Base-by-base conservation (phyloP, 768 basidiomycete genomes). In the Leucocoprinus leucothites region DNA sequence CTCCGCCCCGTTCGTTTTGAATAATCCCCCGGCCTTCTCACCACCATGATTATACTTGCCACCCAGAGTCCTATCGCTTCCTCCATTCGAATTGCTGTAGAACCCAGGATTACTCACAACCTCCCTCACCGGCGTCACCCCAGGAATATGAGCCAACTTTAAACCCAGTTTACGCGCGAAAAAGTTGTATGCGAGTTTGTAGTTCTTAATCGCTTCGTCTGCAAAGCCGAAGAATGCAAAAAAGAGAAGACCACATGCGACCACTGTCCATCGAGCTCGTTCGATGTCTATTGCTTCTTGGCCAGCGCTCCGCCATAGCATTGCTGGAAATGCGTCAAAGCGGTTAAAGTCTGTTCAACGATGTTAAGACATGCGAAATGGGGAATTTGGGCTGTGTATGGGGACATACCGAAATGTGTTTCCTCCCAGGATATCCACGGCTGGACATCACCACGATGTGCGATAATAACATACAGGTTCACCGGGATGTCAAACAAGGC, bases 161-260 rank as follows among this genome's bases (percentile, higher is more conserved):
- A 25, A 43, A 13, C 64, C 65, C 9, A 67, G 57, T 26, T 56
- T 63, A 34, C 61, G 64, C 6, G 62, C 64, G 38, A 68, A 58
- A 8, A 61, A 61, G 47, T 51, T 55, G 22, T 65, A 62, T 3
- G 65, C 64, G 18, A 58, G 56, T 18, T 56, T 64, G 62, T 82
- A 84, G 52, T 78, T 69, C 49, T 65, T 72, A 56, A 70, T 70
- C 1, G 80, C 80, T 60, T 83, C 82, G 36, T 76, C 74, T 8
- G 76, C 77, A 48, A 84, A 75, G 2, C 82, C 82, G 60, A 85
- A 85, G 73, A 84, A 81, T 9, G 68, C 61, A 61, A 85, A 84
- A 67, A 84, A 82, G 6, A 77, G 24, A 9, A 83, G 60, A 1
- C 72, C 77, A 57, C 73, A 77, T 9, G 70, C 53, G 14, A 78